phyloP scores from a whole-genome alignment of 1,284 basidiomycete genomes.

The Ustilago curta region DNA sequence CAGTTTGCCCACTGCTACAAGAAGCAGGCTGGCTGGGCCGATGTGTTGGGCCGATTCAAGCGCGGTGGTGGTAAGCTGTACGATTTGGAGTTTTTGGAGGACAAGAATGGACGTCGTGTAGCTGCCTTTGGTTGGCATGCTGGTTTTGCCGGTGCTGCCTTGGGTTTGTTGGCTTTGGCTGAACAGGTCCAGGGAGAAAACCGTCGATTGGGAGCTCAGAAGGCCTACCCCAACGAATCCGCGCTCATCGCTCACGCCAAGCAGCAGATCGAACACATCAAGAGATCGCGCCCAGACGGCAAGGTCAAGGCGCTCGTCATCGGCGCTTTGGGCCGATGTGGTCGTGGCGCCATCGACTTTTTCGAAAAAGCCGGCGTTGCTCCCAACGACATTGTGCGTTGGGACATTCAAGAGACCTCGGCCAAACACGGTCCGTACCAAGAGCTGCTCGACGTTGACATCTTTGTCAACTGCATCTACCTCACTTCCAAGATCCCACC shows the following conservation, averaged over 20 bases:
- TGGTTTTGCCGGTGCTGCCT: slow-evolving; percentile 96
- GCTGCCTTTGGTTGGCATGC: slow-evolving; percentile 99
- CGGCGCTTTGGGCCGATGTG: slow-evolving; percentile 94
- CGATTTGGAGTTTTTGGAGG: slow-evolving; percentile 95
- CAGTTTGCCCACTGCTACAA: slow-evolving; percentile 99
- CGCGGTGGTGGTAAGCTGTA: slow-evolving; percentile 89
- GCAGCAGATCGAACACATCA: slow-evolving; percentile 74
- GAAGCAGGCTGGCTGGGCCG: slow-evolving; percentile 90
- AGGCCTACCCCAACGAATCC: slow-evolving; percentile 79
- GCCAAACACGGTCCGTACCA: slow-evolving; percentile 96
- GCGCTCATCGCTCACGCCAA: slow-evolving; percentile 70
- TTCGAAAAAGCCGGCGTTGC: slow-evolving; percentile 89
- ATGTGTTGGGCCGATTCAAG: slow-evolving; percentile 87
- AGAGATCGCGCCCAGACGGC: slow-evolving; percentile 73
- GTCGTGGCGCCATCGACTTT: slow-evolving; percentile 93
- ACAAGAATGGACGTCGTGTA: slow-evolving; percentile 85
- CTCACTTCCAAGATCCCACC: slow-evolving; percentile 87
- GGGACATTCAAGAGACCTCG: slow-evolving; percentile 93
- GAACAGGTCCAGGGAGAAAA: slow-evolving; percentile 58
- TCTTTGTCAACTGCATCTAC: slow-evolving; percentile 99
- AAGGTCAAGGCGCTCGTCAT: slow-evolving; percentile 91
- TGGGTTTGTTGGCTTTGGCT: slow-evolving; percentile 86
- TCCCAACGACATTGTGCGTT: slow-evolving; percentile 88
- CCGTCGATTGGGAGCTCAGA: slow-evolving; percentile 74
- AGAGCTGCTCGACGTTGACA: slow-evolving; percentile 95